These are phyloP conservation scores for Cornus kousa DNA, from an alignment of 148 eudicot species.

Conservation along the genomic window DNA sequence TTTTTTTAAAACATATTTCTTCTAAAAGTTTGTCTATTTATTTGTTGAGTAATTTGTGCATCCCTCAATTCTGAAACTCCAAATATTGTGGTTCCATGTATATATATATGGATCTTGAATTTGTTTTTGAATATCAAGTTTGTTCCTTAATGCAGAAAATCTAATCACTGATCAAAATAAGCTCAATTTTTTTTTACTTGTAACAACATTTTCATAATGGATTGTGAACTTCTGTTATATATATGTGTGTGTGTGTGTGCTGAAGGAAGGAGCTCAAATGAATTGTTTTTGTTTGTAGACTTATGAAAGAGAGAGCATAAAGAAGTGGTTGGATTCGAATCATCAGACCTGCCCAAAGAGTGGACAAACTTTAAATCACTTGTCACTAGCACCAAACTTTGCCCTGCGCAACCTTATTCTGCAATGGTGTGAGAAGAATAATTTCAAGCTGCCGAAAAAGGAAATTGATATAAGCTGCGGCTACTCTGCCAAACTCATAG, in stretches of 20 bases:
- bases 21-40: not conserved
- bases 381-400: conserved; percentile 60
- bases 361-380: conserved; percentile 40
- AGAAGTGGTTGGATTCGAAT: conserved; percentile 45
- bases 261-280: not conserved
- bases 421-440: conserved; percentile 80
- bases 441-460: conserved; percentile 39
- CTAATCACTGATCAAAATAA: too few relatives aligned
- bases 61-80: not conserved
- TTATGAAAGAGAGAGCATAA: conserved; percentile 73
- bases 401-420: conserved; percentile 69
- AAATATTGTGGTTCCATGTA: too few relatives aligned
- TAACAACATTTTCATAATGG: too few relatives aligned
- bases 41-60: not conserved
- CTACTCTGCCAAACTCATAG: conserved; percentile 22
- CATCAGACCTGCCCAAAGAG: conserved; percentile 29
- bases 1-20: not conserved
- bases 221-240: not conserved
- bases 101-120: not conserved
- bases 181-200: too few relatives aligned
- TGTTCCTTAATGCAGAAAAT: not conserved
- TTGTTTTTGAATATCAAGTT: not conserved
- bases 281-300: conserved; percentile 37
- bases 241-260: not conserved
- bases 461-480: conserved; percentile 16